Evolutionary conservation across 495 filamentous ascomycete genomes (phyloP).

Genomic region (Hypoxylon fragiforme): DNA sequence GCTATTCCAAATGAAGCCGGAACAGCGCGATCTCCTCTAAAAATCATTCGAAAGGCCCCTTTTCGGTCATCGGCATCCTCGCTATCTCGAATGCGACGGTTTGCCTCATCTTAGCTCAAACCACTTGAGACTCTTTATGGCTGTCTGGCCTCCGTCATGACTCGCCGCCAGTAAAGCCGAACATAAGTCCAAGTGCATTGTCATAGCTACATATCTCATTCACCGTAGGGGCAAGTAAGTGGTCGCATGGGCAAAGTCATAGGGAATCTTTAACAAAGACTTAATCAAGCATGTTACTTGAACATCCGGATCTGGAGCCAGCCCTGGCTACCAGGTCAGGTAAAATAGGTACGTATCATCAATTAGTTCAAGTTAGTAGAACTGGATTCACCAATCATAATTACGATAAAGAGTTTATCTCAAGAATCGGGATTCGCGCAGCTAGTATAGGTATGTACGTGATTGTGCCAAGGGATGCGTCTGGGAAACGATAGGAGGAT

Average conservation of each 20-base stretch:
- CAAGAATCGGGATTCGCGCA: constrained; percentile 34
- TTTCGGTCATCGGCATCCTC: constrained; percentile 33
- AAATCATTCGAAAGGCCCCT: constrained; percentile 12
- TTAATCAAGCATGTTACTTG: constrained; percentile 6
- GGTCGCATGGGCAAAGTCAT: constrained; percentile 26
- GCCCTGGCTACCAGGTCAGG: constrained; percentile 13
- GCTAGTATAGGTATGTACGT: constrained; percentile 30
- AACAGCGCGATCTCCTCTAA: constrained; percentile 13
- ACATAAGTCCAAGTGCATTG: no score
- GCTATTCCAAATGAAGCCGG: constrained; percentile 6
- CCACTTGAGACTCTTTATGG: no score
- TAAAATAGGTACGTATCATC: no score
- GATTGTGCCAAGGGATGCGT: constrained; percentile 35
- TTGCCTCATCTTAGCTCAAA: constrained; percentile 7
- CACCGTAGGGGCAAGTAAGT: constrained; percentile 28
- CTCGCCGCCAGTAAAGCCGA: no score
- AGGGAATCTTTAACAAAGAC: not conserved
- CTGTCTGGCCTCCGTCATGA: no score
- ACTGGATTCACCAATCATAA: constrained; percentile 33
- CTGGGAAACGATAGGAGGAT: constrained; percentile 8
- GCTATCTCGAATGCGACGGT: constrained; percentile 16
- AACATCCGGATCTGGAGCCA: constrained; percentile 18
- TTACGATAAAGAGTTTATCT: constrained; percentile 23
- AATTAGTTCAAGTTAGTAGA: no score
- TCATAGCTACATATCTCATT: constrained; percentile 14